Evolutionary conservation across 2,329 filamentous ascomycete genomes (phyloP).

Genomic region (Trichophyton equinum): DNA sequence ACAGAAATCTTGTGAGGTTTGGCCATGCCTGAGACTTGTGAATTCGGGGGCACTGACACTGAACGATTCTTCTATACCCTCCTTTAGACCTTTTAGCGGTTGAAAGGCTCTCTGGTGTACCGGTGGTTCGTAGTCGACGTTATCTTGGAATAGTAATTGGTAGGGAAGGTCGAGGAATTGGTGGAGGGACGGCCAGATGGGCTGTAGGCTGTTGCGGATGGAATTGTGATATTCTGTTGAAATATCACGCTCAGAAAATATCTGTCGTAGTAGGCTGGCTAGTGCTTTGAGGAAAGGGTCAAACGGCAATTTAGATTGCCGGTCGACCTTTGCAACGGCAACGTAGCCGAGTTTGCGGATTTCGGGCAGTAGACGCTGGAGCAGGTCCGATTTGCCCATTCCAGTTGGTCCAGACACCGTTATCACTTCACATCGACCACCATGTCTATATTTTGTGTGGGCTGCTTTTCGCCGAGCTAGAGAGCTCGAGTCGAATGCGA

Average conservation of each 20-base stretch:
- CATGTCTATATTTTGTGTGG: conserved; percentile 38
- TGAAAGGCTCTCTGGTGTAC: conserved; percentile 14
- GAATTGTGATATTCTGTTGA: conserved; percentile 49
- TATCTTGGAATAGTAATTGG: conserved; percentile 42
- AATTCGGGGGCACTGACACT: conserved; percentile 22
- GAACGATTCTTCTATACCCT: conserved; percentile 21
- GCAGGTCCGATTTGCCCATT: conserved; percentile 48
- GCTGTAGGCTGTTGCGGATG: conserved; percentile 42
- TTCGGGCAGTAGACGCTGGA: conserved; percentile 45
- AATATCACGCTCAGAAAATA: conserved; percentile 53
- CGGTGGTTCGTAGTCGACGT: conserved; percentile 24
- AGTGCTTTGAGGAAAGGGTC: conserved; percentile 50
- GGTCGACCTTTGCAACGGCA: conserved; percentile 48
- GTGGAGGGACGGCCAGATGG: conserved; percentile 47
- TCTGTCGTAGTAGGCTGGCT: conserved; percentile 49
- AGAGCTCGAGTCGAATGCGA: conserved; percentile 11
- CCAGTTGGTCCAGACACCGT: conserved; percentile 45
- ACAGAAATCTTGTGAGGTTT: conserved; percentile 25
- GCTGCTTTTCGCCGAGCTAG: conserved; percentile 28
- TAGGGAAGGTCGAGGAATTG: conserved; percentile 52
- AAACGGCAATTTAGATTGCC: conserved; percentile 46
- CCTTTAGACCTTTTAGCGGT: conserved; percentile 22
- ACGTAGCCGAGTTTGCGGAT: conserved; percentile 50
- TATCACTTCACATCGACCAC: conserved; percentile 48
- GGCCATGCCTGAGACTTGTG: conserved; percentile 25